These are phyloP conservation scores for Kodamaea anthophila DNA, from an alignment of 1,139 yeast genomes.

Conservation along the genomic window DNA sequence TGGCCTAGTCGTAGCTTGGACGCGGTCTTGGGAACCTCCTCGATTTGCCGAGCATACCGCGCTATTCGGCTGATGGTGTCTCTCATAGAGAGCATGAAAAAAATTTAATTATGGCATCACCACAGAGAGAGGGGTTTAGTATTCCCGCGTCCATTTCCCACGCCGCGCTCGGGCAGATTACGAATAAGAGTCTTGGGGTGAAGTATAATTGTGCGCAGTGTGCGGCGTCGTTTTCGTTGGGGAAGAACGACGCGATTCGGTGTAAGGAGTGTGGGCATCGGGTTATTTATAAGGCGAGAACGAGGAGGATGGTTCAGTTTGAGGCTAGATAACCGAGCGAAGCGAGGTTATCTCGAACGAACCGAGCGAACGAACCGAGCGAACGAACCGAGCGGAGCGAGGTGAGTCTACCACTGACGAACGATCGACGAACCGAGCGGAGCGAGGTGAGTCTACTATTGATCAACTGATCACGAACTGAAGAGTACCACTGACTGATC, in stretches of 20 bases:
- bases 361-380: not conserved
- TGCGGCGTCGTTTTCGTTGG: conserved; percentile 80
- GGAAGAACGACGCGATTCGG: conserved; percentile 94
- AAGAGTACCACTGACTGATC: no score
- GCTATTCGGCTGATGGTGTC: conserved; percentile 20
- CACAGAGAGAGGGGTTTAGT: conserved; percentile 87
- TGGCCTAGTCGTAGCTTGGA: not conserved
- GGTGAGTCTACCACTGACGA: not conserved
- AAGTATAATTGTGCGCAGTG: conserved; percentile 96
- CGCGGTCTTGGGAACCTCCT: conserved; percentile 8
- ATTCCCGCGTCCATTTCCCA: conserved; percentile 78
- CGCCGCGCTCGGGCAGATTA: conserved; percentile 57
- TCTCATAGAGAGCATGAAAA: conserved; percentile 15
- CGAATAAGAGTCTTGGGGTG: conserved; percentile 76
- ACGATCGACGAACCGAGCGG: not conserved
- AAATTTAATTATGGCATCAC: conserved; percentile 42
- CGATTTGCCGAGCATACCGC: conserved; percentile 18
- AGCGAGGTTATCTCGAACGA: not conserved
- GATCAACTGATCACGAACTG: not conserved
- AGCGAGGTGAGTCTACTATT: not conserved
- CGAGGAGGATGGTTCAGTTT: conserved; percentile 82
- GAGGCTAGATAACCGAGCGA: conserved; percentile 37
- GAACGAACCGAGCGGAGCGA: not conserved
- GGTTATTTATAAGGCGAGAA: conserved; percentile 93
- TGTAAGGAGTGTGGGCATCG: conserved; percentile 99